Evolutionary conservation across 2,329 filamentous ascomycete genomes (phyloP), one percentile per base, ranked within the genome.

Genomic region (Fusarium coffeatum): DNA sequence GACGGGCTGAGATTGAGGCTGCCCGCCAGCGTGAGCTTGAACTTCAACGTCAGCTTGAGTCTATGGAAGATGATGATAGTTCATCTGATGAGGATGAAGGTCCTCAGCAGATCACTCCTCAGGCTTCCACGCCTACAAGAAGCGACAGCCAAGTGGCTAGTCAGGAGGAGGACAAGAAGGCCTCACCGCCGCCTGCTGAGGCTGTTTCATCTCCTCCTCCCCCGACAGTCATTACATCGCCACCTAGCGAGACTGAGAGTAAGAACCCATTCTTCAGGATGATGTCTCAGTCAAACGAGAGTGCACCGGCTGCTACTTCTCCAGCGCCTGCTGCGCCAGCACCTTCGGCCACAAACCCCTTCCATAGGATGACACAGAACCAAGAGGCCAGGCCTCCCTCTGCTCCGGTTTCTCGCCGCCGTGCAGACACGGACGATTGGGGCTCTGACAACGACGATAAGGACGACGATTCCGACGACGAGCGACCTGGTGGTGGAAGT

Each of bases 221-320:
- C 40, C 85, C 87, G 40, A 78, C 84, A 30, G 80, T 85, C 28
- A 82, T 87, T 20, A 83, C 85, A 34, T 86, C 86, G 60, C 85
- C 88, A 47, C 84, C 86, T 5, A 82, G 85, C 8, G 90, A 93
- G 71, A 85, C 87, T 3, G 93, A 97, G 80, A 97, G 93, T 75
- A 95, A 93, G 79, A 98, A 98, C 77, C 96, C 96, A 5, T 99
- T 97, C 83, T 93, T 95, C 83, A 93, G 92, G 80, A 96, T 94
- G 83, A 90, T 97, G 85, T 90, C 89, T 51, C 91, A 94, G 78
- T 84, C 89, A 12, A 83, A 83, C 9, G 90, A 88, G 59, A 82
- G 85, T 55, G 78, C 82, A 15, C 74, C 80, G 16, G 75, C 82
- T 30, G 77, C 83, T 68, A 81, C 81, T 66, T 80, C 82, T 55